A percentile compares a stretch with the other conserved stretches of the same genome.
These are phyloP conservation scores for Trichosporon asahii DNA, from an alignment of 1,284 basidiomycete species.

Conservation along the genomic window DNA sequence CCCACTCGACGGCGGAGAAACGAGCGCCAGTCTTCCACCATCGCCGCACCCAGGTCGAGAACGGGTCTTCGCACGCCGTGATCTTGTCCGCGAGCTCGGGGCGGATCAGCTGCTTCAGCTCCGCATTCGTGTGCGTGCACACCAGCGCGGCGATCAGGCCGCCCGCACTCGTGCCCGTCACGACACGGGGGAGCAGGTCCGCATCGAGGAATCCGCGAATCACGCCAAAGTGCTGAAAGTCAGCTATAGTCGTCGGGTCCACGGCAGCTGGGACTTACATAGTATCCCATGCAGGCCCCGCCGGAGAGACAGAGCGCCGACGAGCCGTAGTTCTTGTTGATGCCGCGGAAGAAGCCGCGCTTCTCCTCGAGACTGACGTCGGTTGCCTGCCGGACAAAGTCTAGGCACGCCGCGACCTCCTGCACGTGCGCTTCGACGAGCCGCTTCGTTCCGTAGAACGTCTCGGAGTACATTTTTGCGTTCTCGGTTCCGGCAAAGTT, in stretches of 20 bases:
- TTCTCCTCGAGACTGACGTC: conserved; percentile 83
- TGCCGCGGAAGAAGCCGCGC: conserved; percentile 82
- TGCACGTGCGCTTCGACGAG: conserved; percentile 82
- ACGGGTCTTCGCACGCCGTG: conserved; percentile 83
- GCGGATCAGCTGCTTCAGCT: conserved; percentile 71
- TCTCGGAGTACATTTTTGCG: conserved; percentile 78
- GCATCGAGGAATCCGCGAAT: conserved; percentile 88
- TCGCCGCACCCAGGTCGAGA: conserved; percentile 73
- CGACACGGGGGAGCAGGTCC: conserved; percentile 78
- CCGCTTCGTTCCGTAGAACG: conserved; percentile 82
- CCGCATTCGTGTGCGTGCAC: conserved; percentile 86
- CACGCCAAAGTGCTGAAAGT: conserved; percentile 63
- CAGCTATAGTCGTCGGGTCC: too few relatives aligned
- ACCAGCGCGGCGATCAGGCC: conserved; percentile 75
- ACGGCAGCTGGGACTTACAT: too few relatives aligned
- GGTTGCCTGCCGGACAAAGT: conserved; percentile 68
- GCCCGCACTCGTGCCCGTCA: conserved; percentile 87
- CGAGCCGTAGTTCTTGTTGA: conserved; percentile 83
- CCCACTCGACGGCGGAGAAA: conserved; percentile 90
- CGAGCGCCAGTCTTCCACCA: conserved; percentile 84
- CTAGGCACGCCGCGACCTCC: conserved; percentile 70
- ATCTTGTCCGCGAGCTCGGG: conserved; percentile 82
- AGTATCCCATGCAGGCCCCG: conserved; percentile 92
- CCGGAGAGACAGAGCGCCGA: conserved; percentile 90
- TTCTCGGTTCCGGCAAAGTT: conserved; percentile 97